Base-by-base conservation (phyloP, 129 eudicot genomes). In the Flaveria ramosissima region DNA sequence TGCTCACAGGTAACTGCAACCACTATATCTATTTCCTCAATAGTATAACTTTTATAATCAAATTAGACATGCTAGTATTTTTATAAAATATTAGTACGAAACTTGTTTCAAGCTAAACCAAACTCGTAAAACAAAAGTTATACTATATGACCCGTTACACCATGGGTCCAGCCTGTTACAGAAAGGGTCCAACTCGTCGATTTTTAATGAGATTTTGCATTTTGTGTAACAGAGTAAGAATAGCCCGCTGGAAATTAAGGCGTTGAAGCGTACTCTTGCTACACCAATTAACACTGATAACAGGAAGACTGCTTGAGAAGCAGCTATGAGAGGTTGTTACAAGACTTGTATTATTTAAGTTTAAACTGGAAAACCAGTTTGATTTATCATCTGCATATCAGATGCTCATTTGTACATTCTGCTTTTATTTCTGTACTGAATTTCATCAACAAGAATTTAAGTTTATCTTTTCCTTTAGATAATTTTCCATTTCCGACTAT, bases 1-100 rank as follows among this genome's bases (percentile, higher is more conserved):
- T 92, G 97, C 83, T 83, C 85, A 17, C 42, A 83, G 80, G 96
- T 92, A 81, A 79, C 11, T 23, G 3, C 26, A 61, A 61, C 68
- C 3, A 11, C 10, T 26, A 26, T 26, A 23, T 21, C 26, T 61
- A 24, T 24, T 24, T 26, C 16, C 27, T 12, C 2, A 61, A 55
- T 23, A 5, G 5, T 36, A 21, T 2, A 20, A 17, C 2, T 2
- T 20, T 20, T 56, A 8, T 8, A 20, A 56, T 20, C 27, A 56
- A 19, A 56, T 56, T 56, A 20, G 14, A 56, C 63, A 56, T 21
- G 19, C 63, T 48, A 11, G 2, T 56, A 53, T 9, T 20, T 7
- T 9, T 56, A 7, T 56, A 7, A 21, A 17, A 11, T 9, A 2
- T 19, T 56, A 19, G 27, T 19, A 9, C 13, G 9, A 20, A 8